A percentile compares a stretch with the other conserved stretches of the same genome.
Evolutionary conservation across 2,329 filamentous ascomycete species (phyloP).

Genomic region (Botrytis squamosa): DNA sequence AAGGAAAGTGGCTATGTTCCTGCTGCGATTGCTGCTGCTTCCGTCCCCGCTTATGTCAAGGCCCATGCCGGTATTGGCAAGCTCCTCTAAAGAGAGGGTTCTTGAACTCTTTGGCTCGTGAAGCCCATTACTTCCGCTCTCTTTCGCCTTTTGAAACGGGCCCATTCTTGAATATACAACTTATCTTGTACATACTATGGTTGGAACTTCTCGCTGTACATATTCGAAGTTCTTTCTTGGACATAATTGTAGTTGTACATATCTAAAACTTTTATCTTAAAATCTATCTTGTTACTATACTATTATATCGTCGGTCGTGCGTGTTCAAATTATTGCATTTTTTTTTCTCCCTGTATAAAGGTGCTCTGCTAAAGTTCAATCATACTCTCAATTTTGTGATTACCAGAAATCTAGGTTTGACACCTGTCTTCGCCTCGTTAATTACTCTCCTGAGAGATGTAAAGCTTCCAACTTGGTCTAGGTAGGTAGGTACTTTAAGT

Average conservation of each 20-base stretch:
- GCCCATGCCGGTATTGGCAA: conserved; percentile 20
- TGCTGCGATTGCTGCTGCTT: conserved; percentile 7
- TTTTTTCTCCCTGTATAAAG: neutral
- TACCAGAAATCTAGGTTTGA: too few species aligned
- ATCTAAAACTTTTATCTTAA: neutral
- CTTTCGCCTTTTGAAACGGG: neutral
- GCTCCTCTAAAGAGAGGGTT: neutral
- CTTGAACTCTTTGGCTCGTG: neutral
- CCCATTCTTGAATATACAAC: neutral
- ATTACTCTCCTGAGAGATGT: neutral
- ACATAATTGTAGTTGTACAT: neutral
- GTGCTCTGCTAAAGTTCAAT: neutral
- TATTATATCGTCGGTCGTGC: neutral
- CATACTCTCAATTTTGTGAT: neutral
- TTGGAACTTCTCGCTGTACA: neutral
- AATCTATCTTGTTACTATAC: neutral
- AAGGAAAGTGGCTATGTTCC: neutral
- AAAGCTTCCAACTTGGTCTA: neutral
- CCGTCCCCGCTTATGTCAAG: conserved; percentile 6
- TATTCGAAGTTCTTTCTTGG: neutral
- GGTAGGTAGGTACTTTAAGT: neutral
- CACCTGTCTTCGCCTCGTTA: neutral
- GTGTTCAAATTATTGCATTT: neutral
- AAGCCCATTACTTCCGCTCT: neutral
- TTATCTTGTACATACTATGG: neutral